These are phyloP conservation scores for Phytophthora podocarpi DNA, from an alignment of 352 stramenopile species.

Conservation along the genomic window DNA sequence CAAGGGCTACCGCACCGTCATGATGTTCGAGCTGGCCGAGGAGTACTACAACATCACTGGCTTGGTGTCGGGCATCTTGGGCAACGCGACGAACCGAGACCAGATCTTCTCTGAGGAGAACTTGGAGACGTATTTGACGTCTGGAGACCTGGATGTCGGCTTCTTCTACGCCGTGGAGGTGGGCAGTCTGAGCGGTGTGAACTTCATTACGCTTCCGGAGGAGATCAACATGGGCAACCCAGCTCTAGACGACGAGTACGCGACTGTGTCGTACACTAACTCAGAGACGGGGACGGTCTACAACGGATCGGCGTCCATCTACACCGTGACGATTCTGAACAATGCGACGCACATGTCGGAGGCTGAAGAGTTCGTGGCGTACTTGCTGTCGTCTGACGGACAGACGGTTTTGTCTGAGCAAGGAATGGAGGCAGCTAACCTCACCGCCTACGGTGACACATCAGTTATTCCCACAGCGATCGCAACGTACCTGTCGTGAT, in stretches of 20 bases:
- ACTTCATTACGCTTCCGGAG: slow-evolving; percentile 35
- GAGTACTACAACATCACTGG: slow-evolving; percentile 34
- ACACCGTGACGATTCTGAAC: slow-evolving; percentile 38
- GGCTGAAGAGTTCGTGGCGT: slow-evolving; percentile 36
- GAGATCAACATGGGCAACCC: slow-evolving; percentile 40
- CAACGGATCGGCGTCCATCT: slow-evolving; percentile 42
- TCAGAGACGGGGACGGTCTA: slow-evolving; percentile 37
- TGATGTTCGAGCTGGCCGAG: slow-evolving; percentile 44
- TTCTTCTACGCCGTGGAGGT: slow-evolving; percentile 41
- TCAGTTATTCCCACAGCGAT: slow-evolving; percentile 24
- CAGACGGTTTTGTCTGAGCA: slow-evolving; percentile 29
- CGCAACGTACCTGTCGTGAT: slow-evolving; percentile 32
- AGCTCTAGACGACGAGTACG: slow-evolving; percentile 32
- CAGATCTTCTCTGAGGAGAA: slow-evolving; percentile 46
- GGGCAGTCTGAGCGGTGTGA: slow-evolving; percentile 26
- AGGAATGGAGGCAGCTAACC: slow-evolving; percentile 36
- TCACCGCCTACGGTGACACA: slow-evolving; percentile 36
- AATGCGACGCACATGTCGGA: slow-evolving; percentile 40
- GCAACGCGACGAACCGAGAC: slow-evolving; percentile 36
- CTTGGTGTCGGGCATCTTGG: slow-evolving; percentile 26
- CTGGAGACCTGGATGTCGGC: slow-evolving; percentile 35
- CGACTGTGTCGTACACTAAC: slow-evolving; percentile 39
- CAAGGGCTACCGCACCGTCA: slow-evolving; percentile 41
- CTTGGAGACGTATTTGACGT: slow-evolving; percentile 32
- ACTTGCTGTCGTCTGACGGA: slow-evolving; percentile 33